phyloP scores from a whole-genome alignment of 1,139 yeast genomes.

The Torulaspora pretoriensis region DNA sequence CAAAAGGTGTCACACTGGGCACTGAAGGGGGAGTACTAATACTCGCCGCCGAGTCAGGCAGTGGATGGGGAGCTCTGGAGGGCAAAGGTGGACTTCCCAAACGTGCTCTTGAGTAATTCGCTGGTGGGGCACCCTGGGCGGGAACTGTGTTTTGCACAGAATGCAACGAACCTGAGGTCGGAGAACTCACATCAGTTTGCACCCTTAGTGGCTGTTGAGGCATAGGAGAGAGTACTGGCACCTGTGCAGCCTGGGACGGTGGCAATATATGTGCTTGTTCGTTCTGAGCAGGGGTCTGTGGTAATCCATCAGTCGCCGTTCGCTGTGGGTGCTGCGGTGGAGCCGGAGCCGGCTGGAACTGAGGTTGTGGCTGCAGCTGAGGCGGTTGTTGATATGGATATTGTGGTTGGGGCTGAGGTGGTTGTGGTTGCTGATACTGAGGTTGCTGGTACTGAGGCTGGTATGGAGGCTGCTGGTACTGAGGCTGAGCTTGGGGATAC shows the following conservation, averaged over 20 bases:
- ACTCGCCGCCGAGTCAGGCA: not conserved
- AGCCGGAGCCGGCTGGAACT: not conserved
- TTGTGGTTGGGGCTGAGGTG: not conserved
- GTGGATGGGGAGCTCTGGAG: not conserved
- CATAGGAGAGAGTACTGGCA: not conserved
- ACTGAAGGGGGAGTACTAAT: slow-evolving; percentile 1
- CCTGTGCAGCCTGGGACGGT: not conserved
- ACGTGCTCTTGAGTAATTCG: slow-evolving; percentile 1
- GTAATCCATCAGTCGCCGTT: not conserved
- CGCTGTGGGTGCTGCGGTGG: not conserved
- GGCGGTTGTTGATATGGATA: not conserved
- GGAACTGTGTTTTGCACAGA: not conserved
- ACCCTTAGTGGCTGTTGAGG: not conserved
- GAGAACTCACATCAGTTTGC: not conserved
- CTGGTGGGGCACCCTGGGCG: not conserved
- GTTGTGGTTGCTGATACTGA: slow-evolving; percentile 2
- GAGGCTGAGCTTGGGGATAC: not conserved
- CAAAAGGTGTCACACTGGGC: slow-evolving; percentile 5
- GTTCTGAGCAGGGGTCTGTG: not conserved
- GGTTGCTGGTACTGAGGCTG: slow-evolving; percentile 9
- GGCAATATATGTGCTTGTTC: not conserved
- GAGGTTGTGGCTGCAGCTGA: not conserved
- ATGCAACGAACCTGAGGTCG: not conserved
- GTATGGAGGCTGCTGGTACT: slow-evolving; percentile 3
- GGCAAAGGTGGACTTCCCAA: slow-evolving; percentile 1